Evolutionary conservation across 768 basidiomycete genomes (phyloP).

Genomic region (Kwoniella botswanensis): DNA sequence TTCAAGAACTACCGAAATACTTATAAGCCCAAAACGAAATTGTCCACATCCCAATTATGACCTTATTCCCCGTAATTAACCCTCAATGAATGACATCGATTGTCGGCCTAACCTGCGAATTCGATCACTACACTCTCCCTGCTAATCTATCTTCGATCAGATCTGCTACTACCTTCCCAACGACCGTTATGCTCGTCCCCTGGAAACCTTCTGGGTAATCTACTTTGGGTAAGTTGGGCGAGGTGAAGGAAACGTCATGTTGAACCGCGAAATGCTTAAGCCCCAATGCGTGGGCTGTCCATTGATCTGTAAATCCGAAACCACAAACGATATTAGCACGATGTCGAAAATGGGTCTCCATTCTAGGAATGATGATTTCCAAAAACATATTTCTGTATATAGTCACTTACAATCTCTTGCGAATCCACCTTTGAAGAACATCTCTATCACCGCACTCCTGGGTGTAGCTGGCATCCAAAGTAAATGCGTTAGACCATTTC

Average conservation of each 20-base stretch:
- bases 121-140: slow-evolving; percentile 29
- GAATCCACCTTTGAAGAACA: slow-evolving; percentile 83
- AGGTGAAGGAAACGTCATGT: slow-evolving; percentile 49
- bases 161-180: slow-evolving; percentile 69
- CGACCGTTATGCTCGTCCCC: slow-evolving; percentile 53
- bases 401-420: slow-evolving; percentile 77
- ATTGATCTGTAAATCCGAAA: slow-evolving; percentile 45
- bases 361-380: no score
- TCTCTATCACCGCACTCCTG: slow-evolving; percentile 86
- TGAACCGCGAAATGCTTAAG: slow-evolving; percentile 55
- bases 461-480: slow-evolving; percentile 90
- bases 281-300: slow-evolving; percentile 56
- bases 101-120: neutral
- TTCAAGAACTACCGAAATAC: neutral
- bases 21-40: neutral
- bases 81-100: no score
- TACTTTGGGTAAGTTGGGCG: slow-evolving; percentile 49
- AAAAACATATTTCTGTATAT: neutral
- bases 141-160: slow-evolving; percentile 71
- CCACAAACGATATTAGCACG: no score
- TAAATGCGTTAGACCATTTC: slow-evolving; percentile 84
- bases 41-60: neutral
- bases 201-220: slow-evolving; percentile 58
- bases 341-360: no score
- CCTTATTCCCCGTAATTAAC: no score